Evolutionary conservation across 192 early-diverging fungal species (phyloP), one percentile per base, ranked within the genome.

Genomic region (Dimargaris cristalligena): DNA sequence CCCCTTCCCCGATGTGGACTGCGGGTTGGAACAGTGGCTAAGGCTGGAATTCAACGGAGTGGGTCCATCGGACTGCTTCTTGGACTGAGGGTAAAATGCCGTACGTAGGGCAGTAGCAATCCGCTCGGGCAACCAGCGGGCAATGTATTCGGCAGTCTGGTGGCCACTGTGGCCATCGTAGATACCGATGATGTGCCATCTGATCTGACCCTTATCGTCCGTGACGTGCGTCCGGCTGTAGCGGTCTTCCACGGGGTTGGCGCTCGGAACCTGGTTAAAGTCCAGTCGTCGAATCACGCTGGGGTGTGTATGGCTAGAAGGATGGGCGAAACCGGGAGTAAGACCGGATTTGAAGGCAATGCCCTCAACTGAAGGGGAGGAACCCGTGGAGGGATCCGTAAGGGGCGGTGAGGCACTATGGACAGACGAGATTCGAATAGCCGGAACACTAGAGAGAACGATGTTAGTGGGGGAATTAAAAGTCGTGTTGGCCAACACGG

Each of bases 171-270:
- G 50, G 6, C 50, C 50, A 26, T 52, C 50, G 23, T 52, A 52
- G 23, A 52, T 52, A 52, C 50, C 50, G 30, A 52, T 52, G 13
- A 52, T 29, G 28, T 52, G 50, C 50, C 50, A 52, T 26, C 50
- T 18, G 16, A 26, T 30, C 13, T 26, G 23, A 52, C 50, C 50
- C 14, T 26, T 26, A 14, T 18, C 22, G 50, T 14, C 50, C 14
- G 13, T 8, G 14, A 52, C 50, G 25, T 52, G 50, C 22, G 50
- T 52, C 20, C 50, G 50, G 30, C 50, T 52, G 30, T 52, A 52
- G 1, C 50, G 50, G 28, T 52, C 50, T 26, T 52, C 50, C 23
- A 52, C 50, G 50, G 50, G 50, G 23, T 52, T 52, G 2, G 50
- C 50, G 8, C 50, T 52, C 13, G 50, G 23, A 2, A 52, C 50